Evolutionary conservation across 768 basidiomycete species (phyloP).

Genomic region (Hericium rajendrae): DNA sequence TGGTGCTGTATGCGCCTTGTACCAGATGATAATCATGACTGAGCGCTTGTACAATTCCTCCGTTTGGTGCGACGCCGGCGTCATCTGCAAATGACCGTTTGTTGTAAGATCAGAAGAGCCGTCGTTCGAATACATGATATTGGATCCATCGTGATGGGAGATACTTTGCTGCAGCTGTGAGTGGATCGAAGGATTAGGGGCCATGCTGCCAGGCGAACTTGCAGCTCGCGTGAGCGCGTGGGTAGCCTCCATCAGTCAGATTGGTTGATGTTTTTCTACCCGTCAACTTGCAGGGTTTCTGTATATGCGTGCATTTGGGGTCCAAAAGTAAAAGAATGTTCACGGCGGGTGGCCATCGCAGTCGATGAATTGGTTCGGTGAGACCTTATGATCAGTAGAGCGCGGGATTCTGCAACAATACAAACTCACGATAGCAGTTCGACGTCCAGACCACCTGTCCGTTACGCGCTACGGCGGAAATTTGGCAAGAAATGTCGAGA

Average conservation of each 20-base stretch:
- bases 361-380: no score
- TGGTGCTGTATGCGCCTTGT: conserved; percentile 36
- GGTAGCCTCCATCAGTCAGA: neutral
- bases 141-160: neutral
- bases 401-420: neutral
- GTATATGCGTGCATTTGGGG: no score
- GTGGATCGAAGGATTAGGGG: neutral
- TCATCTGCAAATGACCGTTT: conserved; percentile 1
- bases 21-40: conserved; percentile 62
- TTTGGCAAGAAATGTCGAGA: neutral
- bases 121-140: conserved; percentile 8
- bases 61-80: conserved; percentile 6
- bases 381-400: neutral
- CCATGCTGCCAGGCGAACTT: neutral
- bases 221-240: neutral
- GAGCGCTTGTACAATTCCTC: conserved; percentile 38
- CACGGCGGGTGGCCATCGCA: no score
- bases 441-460: no score
- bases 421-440: no score
- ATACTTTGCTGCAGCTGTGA: neutral
- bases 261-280: no score
- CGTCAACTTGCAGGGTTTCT: no score
- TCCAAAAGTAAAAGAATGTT: no score
- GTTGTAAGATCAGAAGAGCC: conserved; percentile 1
- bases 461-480: neutral